Evolutionary conservation across 2,329 filamentous ascomycete species (phyloP).

Genomic region (Xylariaceae sp.): DNA sequence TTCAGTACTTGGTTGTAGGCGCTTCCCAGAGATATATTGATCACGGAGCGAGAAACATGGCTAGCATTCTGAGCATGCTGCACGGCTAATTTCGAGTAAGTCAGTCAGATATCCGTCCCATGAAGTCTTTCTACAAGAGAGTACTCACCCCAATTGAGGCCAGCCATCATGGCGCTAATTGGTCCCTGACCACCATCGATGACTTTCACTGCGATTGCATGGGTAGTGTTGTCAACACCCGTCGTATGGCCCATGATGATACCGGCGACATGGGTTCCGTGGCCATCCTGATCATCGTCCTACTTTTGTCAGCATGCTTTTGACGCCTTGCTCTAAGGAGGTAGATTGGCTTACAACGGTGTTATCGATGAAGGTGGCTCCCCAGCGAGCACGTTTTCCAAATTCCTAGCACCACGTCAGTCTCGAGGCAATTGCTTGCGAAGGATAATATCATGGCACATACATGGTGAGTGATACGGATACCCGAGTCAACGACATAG

Average conservation of each 20-base stretch:
- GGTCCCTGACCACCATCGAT: constrained; percentile 17
- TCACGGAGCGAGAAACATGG: constrained; percentile 24
- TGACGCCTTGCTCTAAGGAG: background rate
- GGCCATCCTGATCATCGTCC: constrained; percentile 27
- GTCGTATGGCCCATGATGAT: constrained; percentile 27
- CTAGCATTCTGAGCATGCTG: constrained; percentile 23
- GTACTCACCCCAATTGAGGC: constrained; percentile 28
- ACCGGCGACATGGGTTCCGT: constrained; percentile 28
- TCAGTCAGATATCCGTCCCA: constrained; percentile 6
- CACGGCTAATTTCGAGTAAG: constrained; percentile 19
- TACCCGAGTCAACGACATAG: constrained; percentile 29
- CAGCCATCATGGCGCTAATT: constrained; percentile 19
- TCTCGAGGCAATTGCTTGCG: background rate
- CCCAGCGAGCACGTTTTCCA: constrained; percentile 27
- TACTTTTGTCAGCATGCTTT: constrained; percentile 5
- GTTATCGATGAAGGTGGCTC: constrained; percentile 25
- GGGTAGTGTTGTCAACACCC: constrained; percentile 28
- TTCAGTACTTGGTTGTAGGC: constrained; percentile 19
- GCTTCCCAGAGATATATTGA: constrained; percentile 29
- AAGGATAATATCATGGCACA: background rate
- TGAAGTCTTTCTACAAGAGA: background rate
- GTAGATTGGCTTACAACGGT: constrained; percentile 15
- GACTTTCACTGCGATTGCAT: constrained; percentile 27
- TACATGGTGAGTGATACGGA: constrained; percentile 26
- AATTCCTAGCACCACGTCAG: constrained; percentile 23